Evolutionary conservation across 352 stramenopile genomes (phyloP).

Genomic region (Phytophthora pistaciae): DNA sequence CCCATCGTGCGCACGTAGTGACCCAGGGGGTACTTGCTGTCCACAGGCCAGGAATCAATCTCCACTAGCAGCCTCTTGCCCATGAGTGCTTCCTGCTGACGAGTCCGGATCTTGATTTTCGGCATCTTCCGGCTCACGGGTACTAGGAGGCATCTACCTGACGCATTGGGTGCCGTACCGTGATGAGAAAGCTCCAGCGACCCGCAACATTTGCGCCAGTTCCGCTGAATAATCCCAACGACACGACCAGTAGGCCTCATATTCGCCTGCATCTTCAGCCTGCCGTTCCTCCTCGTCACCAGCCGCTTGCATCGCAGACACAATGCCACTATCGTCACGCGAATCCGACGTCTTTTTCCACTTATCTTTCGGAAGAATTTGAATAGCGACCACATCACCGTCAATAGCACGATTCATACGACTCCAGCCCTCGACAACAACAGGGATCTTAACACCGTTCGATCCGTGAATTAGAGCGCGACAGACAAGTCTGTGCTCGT

Average conservation of each 20-base stretch:
- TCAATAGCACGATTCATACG: background rate
- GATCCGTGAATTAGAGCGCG: background rate
- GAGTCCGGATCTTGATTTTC: slow-evolving; percentile 93
- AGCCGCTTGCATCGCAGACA: background rate
- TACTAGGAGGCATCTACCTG: slow-evolving; percentile 70
- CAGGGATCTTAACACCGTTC: background rate
- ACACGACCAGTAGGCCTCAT: background rate
- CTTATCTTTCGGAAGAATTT: background rate
- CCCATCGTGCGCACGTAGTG: slow-evolving; percentile 97
- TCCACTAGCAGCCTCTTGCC: slow-evolving; percentile 94
- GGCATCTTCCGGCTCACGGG: slow-evolving; percentile 89
- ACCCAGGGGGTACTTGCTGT: slow-evolving; percentile 89
- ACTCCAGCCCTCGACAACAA: background rate
- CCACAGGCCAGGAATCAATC: slow-evolving; percentile 92
- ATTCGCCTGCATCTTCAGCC: background rate
- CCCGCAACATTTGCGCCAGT: background rate
- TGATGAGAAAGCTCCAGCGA: background rate
- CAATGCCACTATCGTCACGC: background rate
- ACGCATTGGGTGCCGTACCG: background rate
- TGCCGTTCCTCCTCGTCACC: background rate
- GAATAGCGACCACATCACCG: background rate
- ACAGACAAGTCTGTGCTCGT: background rate
- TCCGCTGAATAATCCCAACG: background rate
- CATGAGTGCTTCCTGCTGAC: slow-evolving; percentile 87
- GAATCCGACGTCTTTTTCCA: background rate